Evolutionary conservation across 73 alveolate genomes (phyloP), one percentile per base, ranked within the genome.

Genomic region (Paramecium octaurelia): DNA sequence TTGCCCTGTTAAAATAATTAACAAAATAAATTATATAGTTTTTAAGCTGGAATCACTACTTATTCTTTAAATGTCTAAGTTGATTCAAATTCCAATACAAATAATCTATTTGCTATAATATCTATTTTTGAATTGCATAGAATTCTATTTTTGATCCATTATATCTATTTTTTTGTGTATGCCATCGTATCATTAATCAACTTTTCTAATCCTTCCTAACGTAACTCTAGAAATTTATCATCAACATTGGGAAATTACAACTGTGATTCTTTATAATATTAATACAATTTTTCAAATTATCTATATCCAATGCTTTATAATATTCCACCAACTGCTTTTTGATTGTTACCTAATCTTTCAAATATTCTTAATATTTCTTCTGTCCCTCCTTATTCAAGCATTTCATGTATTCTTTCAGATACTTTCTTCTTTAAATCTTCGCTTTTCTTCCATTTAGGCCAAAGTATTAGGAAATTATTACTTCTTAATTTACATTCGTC

Each of bases 291-390:
- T 57, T 92, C 80, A 84, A 96, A 96, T 59, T 96, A 98, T 88
- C 95, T 95, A 89, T 96, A 96, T 57, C 99, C 99, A 3, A 96
- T 96, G 14, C 98, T 60, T 85, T 95, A 90, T 14, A 96, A 92
- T 4, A 94, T 97, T 34, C 99, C 99, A 58, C 93, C 96, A 29
- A 84, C 76, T 75, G 88, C 93, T 0, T 34, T 8, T 3, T 71
- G 35, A 29, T 92, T 64, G 8, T 50, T 68, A 14, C 68, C 69
- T 42, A 84, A 58, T 11, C 43, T 75, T n/a, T 57, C 76, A 12
- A 95, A 86, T n/a, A 92, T 76, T 16, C 70, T 27, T 57, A 58
- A 86, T 75, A 95, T 93, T 85, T 95, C 98, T 23, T 85, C 46
- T 7, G 93, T 35, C 0, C 99, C 98, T 21, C 95, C 97, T 77